A percentile compares a stretch with the other conserved stretches of the same genome.
phyloP scores from a whole-genome alignment of 169 alveolate species.

The Plasmodium falciparum region DNA sequence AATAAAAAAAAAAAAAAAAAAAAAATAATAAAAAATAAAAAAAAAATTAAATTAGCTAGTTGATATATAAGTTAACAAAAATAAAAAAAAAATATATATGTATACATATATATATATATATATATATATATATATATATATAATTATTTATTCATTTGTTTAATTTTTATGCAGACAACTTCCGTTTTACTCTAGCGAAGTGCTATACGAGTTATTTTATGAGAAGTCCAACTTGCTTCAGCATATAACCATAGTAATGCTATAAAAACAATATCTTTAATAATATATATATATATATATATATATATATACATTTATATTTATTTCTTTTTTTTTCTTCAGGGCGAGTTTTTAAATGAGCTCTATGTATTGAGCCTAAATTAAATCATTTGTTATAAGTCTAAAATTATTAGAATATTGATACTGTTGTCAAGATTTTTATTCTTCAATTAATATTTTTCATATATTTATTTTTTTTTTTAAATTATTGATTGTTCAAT shows the following conservation, averaged over 20 bases:
- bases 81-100: no score
- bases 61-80: background rate
- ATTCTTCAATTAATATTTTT: no score
- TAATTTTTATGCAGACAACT: slow-evolving; percentile 34
- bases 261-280: background rate
- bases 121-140: background rate
- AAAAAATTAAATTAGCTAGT: background rate
- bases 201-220: slow-evolving; percentile 34
- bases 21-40: background rate
- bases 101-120: background rate
- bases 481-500: no score
- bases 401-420: no score
- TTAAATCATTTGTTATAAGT: background rate
- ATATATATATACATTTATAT: background rate
- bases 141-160: background rate
- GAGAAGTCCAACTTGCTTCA: slow-evolving; percentile 30
- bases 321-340: background rate
- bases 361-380: slow-evolving; percentile 9
- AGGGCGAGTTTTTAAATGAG: slow-evolving; percentile 66
- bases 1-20: background rate
- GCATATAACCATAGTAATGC: slow-evolving; percentile 47
- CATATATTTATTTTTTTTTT: no score
- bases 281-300: background rate
- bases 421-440: no score
- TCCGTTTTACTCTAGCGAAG: slow-evolving; percentile 63